These are phyloP conservation scores for Cordyceps tenuipes DNA, from an alignment of 2,329 filamentous ascomycete species.

Conservation along the genomic window DNA sequence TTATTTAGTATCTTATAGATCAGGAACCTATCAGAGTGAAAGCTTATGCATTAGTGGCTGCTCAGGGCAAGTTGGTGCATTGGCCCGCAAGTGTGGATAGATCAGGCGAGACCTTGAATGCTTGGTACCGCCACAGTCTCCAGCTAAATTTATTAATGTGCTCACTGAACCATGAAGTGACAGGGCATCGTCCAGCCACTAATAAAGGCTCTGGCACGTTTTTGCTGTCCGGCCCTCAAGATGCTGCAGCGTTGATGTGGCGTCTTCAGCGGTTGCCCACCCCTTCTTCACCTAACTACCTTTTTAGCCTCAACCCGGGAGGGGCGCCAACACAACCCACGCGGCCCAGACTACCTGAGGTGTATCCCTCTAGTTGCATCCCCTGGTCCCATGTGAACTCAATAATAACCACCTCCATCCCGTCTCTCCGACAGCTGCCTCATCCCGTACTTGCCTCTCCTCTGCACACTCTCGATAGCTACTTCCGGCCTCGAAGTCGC, in stretches of 20 bases:
- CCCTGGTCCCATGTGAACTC: slow-evolving; percentile 9
- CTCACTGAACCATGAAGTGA: neutral
- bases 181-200: neutral
- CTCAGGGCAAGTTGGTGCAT: neutral
- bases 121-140: neutral
- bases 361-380: slow-evolving; percentile 3
- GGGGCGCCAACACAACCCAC: slow-evolving; percentile 7
- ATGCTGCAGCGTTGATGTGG: neutral
- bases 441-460: neutral
- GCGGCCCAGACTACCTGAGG: neutral
- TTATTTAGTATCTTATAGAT: neutral
- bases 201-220: neutral
- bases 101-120: neutral
- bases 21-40: neutral
- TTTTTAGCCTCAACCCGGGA: neutral
- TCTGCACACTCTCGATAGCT: neutral
- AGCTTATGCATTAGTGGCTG: slow-evolving; percentile 1
- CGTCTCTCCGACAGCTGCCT: neutral
- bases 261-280: neutral
- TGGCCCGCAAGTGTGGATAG: neutral
- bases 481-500: neutral
- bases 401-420: slow-evolving; percentile 1
- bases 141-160: neutral
- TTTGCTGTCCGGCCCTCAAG: neutral
- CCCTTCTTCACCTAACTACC: neutral